Evolutionary conservation across 2,329 filamentous ascomycete species (phyloP), one percentile per base, ranked within the genome.

Genomic region (Pseudogymnoascus sp.): DNA sequence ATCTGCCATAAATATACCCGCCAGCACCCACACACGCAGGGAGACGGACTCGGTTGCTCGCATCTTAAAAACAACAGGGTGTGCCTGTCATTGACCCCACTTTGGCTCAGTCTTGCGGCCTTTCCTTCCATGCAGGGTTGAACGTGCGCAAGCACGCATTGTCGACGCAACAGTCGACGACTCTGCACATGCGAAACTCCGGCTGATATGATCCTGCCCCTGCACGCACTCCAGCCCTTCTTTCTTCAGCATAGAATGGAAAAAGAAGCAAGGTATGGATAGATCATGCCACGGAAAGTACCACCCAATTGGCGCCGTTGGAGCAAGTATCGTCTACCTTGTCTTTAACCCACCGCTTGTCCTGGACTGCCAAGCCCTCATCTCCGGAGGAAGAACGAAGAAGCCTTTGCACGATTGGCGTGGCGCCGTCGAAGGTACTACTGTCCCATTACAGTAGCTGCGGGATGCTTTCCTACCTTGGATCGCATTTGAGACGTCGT

Each of bases 141-240:
- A 52, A 30, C 45, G 5, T 33, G 19, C 10, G 45, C 45, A 30
- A 52, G 26, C 45, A 52, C 45, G 45, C 18, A 33, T 52, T 52
- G 9, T 52, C 45, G n/a, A 30, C 6, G n/a, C 13, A 5, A 26
- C 13, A 2, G n/a, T 26, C 45, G 45, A 33, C 26, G 45, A 52
- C 26, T 52, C 45, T 52, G 26, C 45, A 52, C 45, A 52, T 52
- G 26, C 45, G 45, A 52, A 52, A 52, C 45, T 33, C 45, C 45
- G 45, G 45, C 26, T 52, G 45, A 52, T 52, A 18, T 30, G 9
- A 52, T 7, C 45, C 45, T 18, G 7, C 45, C 45, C 45, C 45
- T 52, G 45, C 26, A 52, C 45, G 45, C 28, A 52, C 45, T 52
- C 15, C 23, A 13, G n/a, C 45, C 45, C 45, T 18, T 19, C 45